Conservation (phyloP, 495 filamentous ascomycete genomes). For the Copromyces sp. region DNA sequence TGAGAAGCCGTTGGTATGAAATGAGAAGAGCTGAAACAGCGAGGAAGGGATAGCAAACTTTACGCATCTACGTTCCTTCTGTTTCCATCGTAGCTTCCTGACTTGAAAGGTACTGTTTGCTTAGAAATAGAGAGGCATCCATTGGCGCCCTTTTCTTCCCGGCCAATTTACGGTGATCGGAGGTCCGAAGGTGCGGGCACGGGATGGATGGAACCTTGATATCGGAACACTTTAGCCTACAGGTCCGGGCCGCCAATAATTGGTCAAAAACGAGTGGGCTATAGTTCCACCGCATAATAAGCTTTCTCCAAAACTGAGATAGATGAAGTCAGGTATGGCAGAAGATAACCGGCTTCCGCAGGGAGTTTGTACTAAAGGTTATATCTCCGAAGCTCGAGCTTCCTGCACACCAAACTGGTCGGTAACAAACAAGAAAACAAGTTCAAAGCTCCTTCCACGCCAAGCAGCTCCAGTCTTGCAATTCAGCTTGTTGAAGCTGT, state of each 20-base stretch:
- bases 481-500: too few species aligned
- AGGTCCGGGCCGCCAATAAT: background rate
- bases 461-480: background rate
- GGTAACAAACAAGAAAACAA: background rate
- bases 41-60: background rate
- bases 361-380: background rate
- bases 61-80: background rate
- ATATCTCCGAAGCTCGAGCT: too few species aligned
- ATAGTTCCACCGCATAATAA: background rate
- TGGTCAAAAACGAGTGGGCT: background rate
- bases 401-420: background rate
- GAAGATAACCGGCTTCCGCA: background rate
- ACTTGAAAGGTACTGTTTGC: background rate
- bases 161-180: background rate
- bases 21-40: background rate
- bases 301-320: background rate
- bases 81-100: background rate
- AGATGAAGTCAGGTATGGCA: background rate
- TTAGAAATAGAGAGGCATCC: accelerated
- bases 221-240: background rate
- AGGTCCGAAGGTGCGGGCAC: background rate
- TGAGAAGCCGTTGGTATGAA: slow-evolving; percentile 8
- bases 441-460: background rate
- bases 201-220: background rate
- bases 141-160: background rate